These are phyloP conservation scores for Abrus precatorius DNA, from an alignment of 306 rosid genomes.

Conservation along the genomic window DNA sequence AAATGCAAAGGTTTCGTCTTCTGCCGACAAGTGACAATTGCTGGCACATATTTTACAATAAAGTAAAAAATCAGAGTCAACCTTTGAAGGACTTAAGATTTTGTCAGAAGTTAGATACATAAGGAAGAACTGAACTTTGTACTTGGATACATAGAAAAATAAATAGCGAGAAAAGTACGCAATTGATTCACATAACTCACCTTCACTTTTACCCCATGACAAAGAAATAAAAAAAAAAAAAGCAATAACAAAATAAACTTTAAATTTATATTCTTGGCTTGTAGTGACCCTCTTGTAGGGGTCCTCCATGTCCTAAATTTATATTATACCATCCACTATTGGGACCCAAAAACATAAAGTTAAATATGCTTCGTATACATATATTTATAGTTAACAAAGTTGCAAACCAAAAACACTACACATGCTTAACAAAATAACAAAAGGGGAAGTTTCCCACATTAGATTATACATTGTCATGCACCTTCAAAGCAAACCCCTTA, in stretches of 20 bases:
- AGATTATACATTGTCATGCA: neutral
- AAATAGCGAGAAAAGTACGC: neutral
- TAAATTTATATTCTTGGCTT: conserved; percentile 35
- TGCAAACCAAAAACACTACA: conserved; percentile 12
- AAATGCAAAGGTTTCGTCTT: conserved; percentile 32
- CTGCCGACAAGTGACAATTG: conserved; percentile 39
- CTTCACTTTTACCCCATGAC: conserved; percentile 9
- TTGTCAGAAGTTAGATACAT: conserved; percentile 15
- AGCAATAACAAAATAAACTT: neutral
- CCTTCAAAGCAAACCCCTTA: conserved; percentile 8
- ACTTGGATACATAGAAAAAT: conserved; percentile 8
- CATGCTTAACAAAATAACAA: neutral
- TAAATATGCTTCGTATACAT: neutral
- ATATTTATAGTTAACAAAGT: neutral
- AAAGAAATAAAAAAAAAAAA: neutral
- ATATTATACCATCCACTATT: neutral
- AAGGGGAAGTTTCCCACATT: neutral
- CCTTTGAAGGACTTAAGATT: conserved; percentile 34
- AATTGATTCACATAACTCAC: conserved; percentile 13
- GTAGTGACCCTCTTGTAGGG: conserved; percentile 22
- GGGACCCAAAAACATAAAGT: conserved; percentile 38
- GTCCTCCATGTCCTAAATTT: conserved; percentile 34
- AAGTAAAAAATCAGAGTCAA: conserved; percentile 41
- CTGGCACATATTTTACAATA: conserved; percentile 7
- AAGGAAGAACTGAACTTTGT: conserved; percentile 3